A percentile compares a stretch with the other conserved stretches of the same genome.
Evolutionary conservation across 2,329 filamentous ascomycete species (phyloP).

Genomic region (Elsinoe australis): DNA sequence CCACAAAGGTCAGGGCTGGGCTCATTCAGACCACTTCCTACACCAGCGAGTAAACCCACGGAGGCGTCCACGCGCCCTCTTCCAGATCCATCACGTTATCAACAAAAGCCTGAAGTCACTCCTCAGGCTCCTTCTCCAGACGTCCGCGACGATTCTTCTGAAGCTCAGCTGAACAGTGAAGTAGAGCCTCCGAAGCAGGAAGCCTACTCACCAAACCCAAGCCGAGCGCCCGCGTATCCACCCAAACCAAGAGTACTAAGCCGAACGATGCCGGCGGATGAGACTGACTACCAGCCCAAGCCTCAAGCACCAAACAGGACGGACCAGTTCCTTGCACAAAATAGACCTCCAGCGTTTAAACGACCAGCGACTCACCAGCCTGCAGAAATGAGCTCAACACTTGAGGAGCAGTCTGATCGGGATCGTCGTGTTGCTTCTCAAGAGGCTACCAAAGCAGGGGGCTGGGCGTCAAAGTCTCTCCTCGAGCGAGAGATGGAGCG

Average conservation of each 20-base stretch:
- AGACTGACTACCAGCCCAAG: slow-evolving; percentile 23
- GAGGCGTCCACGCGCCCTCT: slow-evolving; percentile 22
- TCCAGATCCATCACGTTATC: slow-evolving; percentile 19
- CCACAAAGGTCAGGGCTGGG: slow-evolving; percentile 32
- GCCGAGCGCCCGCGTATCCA: too few species aligned
- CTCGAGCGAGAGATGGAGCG: slow-evolving; percentile 75
- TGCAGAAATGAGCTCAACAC: slow-evolving; percentile 49
- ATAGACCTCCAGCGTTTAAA: slow-evolving; percentile 43
- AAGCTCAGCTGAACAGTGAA: too few species aligned
- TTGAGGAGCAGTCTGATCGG: slow-evolving; percentile 51
- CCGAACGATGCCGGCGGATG: slow-evolving; percentile 21
- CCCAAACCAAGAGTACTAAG: slow-evolving; percentile 14
- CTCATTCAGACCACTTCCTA: slow-evolving; percentile 28
- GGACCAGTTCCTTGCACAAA: slow-evolving; percentile 50
- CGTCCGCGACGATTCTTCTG: too few species aligned
- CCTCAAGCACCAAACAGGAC: slow-evolving; percentile 40
- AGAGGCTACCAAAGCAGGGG: slow-evolving; percentile 53
- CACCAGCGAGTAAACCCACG: slow-evolving; percentile 26
- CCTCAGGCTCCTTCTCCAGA: too few species aligned
- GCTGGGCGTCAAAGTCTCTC: slow-evolving; percentile 60
- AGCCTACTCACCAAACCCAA: too few species aligned
- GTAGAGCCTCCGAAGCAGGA: too few species aligned
- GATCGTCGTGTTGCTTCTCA: slow-evolving; percentile 53
- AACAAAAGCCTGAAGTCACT: slow-evolving; percentile 15
- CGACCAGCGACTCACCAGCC: slow-evolving; percentile 33